Conservation (phyloP, 2,329 filamentous ascomycete species). For the Arthrobotrys sinensis region DNA sequence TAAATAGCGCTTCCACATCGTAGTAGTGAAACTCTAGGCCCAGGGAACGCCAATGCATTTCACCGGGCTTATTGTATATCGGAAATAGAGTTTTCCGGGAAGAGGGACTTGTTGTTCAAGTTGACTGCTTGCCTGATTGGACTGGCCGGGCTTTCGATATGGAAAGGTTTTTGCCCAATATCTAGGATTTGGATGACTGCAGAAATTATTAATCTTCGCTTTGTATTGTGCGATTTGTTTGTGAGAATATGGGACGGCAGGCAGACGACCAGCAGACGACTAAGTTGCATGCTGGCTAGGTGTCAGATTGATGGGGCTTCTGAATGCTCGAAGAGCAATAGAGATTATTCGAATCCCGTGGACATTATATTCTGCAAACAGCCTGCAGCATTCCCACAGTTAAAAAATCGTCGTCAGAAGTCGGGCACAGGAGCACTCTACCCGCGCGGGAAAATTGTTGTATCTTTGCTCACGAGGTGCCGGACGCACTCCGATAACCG, state of each 20-base stretch:
- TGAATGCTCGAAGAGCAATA: not conserved
- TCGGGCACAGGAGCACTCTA: not conserved
- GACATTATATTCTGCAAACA: conserved; percentile 1
- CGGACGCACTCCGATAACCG: not conserved
- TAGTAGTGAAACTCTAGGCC: not conserved
- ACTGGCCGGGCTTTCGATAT: conserved; percentile 6
- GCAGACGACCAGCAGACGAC: not conserved
- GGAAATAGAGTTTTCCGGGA: conserved; percentile 15
- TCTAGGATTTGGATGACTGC: not conserved
- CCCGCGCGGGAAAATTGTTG: conserved; percentile 4
- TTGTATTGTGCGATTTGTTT: not conserved
- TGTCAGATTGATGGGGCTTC: not conserved
- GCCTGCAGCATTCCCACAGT: not conserved
- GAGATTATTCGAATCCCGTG: not conserved
- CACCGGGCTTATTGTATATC: conserved; percentile 8
- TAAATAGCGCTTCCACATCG: conserved; percentile 7
- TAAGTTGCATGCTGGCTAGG: not conserved
- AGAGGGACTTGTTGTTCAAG: not conserved
- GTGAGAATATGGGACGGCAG: conserved; percentile 4
- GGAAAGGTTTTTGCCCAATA: not conserved
- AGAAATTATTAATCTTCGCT: not conserved
- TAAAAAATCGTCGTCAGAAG: not conserved
- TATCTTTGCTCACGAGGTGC: conserved; percentile 41
- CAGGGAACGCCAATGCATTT: conserved; percentile 14
- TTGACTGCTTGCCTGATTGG: conserved; percentile 28